These are phyloP conservation scores for Gossypium thurberi DNA, from an alignment of 345 rosid species.

Conservation along the genomic window DNA sequence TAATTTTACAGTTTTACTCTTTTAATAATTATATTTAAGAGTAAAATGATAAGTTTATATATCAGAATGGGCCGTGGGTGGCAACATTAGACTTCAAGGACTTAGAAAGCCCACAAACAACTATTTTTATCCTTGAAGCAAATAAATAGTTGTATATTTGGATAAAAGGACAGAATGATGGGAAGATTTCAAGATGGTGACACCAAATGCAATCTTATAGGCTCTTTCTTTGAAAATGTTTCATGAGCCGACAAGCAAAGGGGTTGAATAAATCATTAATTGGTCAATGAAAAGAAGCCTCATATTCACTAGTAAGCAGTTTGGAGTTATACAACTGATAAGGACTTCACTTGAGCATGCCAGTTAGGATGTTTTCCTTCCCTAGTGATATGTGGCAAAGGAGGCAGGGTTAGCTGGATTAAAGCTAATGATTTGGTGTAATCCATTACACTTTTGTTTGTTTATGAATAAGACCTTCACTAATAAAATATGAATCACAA, in stretches of 20 bases:
- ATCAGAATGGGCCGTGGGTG: background rate
- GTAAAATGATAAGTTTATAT: too few relatives aligned
- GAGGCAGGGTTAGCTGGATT: background rate
- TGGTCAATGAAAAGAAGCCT: conserved; percentile 17
- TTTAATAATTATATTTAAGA: too few relatives aligned
- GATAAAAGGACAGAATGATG: background rate
- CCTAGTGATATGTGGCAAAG: background rate
- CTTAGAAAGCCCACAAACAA: background rate
- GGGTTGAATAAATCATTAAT: conserved; percentile 19
- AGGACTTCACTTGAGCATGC: conserved; percentile 10
- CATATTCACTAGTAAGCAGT: background rate
- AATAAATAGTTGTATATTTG: background rate
- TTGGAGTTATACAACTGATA: conserved; percentile 2
- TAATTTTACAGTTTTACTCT: too few relatives aligned
- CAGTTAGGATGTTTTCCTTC: background rate
- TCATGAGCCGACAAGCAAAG: conserved; percentile 19
- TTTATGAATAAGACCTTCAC: conserved; percentile 14
- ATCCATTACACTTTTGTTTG: conserved; percentile 12
- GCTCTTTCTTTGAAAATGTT: conserved; percentile 18
- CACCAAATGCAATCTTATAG: conserved; percentile 5
- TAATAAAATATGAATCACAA: background rate
- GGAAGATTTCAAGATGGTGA: conserved; percentile 12
- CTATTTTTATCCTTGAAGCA: conserved; percentile 13
- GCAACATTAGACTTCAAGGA: background rate
- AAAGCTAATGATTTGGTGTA: conserved; percentile 10